Base-by-base conservation (phyloP, 768 basidiomycete genomes). In the Russula olivacea region DNA sequence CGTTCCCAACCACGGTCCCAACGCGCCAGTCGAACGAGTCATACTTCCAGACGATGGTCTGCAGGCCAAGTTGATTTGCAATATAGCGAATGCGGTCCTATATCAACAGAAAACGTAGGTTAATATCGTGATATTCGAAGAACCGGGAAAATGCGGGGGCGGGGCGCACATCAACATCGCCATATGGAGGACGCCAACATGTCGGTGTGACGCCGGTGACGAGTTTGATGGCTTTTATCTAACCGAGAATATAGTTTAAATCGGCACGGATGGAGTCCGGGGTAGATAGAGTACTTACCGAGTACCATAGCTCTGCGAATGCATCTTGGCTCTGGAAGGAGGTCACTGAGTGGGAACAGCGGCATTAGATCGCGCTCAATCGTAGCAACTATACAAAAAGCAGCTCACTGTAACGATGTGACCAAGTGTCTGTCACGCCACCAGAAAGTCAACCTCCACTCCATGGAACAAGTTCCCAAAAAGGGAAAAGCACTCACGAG, bases 221-320 rank as follows among this genome's bases (percentile, higher is more conserved):
- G 28, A 85, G 74, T 66, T 84, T 83, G 55, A 86, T 80, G 1
- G 76, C 74, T 76, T 84, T 66, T 66, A 83, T 76, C 83, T 68
- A 25, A 11, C 12, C 15, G 8, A 25, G 69, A 36, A 47, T 10
- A 41, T 51, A 36, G 3, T 45, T 50, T 28, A 41, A 25, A 47
- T 62, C 28, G 52, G 21, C 23, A 48, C 21, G 34, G 2, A 8
- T 67, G 23, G 23, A 9, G 7, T 9, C 21, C 15, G 23, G 34
- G 28, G 40, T 36, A 41, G 4, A 45, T 4, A 8, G 5, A 58
- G 3, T 12, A 72, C 82, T 40, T 66, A 81, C 83, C 0, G 65
- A 84, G 74, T 89, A 93, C 63, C 86, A 91, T n/a, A 93, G 76
- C 72, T 92, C 89, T 4, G 89, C 89, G 61, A 91, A 89, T 4